phyloP scores from a whole-genome alignment of 2,329 filamentous ascomycete genomes.

The Akanthomyces muscarius region DNA sequence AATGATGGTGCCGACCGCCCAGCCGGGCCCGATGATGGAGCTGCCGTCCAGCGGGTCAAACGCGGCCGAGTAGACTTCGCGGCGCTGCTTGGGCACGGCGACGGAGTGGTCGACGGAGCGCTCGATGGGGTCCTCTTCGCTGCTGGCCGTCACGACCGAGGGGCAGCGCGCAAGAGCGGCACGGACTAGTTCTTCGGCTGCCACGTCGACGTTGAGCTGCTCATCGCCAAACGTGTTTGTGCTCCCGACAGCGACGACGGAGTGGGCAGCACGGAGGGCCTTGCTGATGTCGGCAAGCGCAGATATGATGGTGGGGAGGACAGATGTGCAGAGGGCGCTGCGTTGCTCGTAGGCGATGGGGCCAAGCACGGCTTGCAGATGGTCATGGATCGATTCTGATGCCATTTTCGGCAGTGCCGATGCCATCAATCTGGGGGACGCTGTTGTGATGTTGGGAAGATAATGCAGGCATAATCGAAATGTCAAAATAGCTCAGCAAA shows the following conservation, averaged over 20 bases:
- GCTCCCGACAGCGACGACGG: slow-evolving; percentile 44
- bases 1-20: slow-evolving; percentile 56
- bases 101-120: slow-evolving; percentile 24
- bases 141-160: slow-evolving; percentile 48
- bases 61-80: slow-evolving; percentile 52
- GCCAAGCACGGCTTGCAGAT: slow-evolving; percentile 25
- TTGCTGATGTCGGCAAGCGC: slow-evolving; percentile 42
- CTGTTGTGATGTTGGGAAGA: neutral
- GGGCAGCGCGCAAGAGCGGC: slow-evolving; percentile 40
- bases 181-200: slow-evolving; percentile 47
- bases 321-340: slow-evolving; percentile 36
- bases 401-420: neutral
- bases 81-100: neutral
- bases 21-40: slow-evolving; percentile 56
- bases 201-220: slow-evolving; percentile 56
- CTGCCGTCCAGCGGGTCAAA: slow-evolving; percentile 63
- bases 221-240: slow-evolving; percentile 57
- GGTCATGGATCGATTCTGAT: slow-evolving; percentile 1
- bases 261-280: slow-evolving; percentile 41
- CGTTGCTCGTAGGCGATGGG: slow-evolving; percentile 21
- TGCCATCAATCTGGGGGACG: neutral
- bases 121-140: slow-evolving; percentile 59
- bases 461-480: neutral
- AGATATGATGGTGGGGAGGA: slow-evolving; percentile 47
- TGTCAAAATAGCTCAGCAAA: slow-evolving; percentile 11